phyloP scores from a whole-genome alignment of 768 basidiomycete species.

The Gautieria morchelliformis region DNA sequence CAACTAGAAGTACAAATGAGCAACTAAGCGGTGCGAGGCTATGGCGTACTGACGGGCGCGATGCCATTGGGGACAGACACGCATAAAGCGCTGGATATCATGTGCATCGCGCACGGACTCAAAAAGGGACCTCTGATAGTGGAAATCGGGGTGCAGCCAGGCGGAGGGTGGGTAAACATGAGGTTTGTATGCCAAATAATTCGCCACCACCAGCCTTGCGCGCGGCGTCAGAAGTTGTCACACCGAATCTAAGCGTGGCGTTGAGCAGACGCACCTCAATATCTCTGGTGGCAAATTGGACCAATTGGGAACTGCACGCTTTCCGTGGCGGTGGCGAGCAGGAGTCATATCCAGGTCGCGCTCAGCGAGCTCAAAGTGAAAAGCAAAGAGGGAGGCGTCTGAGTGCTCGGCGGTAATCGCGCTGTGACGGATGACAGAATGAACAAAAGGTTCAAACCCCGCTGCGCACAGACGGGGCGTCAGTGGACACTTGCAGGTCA shows the following conservation, averaged over 20 bases:
- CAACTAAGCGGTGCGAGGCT: background rate
- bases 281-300: slow-evolving; percentile 7
- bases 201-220: slow-evolving; percentile 5
- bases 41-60: slow-evolving; percentile 4
- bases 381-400: background rate
- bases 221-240: slow-evolving; percentile 10
- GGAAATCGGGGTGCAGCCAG: slow-evolving; percentile 8
- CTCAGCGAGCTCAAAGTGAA: background rate
- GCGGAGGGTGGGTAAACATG: background rate
- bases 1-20: slow-evolving; percentile 6
- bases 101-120: slow-evolving; percentile 4
- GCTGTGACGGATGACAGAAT: slow-evolving; percentile 10
- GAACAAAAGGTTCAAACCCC: slow-evolving; percentile 5
- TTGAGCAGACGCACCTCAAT: slow-evolving; percentile 4
- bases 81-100: slow-evolving; percentile 7
- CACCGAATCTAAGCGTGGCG: slow-evolving; percentile 4
- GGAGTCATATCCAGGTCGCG: slow-evolving; percentile 3
- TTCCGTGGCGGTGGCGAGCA: slow-evolving; percentile 8
- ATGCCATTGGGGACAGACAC: slow-evolving; percentile 9
- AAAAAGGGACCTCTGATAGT: slow-evolving; percentile 6
- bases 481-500: background rate
- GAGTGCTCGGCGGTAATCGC: slow-evolving; percentile 6
- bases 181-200: slow-evolving; percentile 6
- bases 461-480: slow-evolving; percentile 3
- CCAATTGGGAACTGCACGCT: slow-evolving; percentile 5